phyloP scores from a whole-genome alignment of 2,329 filamentous ascomycete species.

The Colletotrichum orbiculare region DNA sequence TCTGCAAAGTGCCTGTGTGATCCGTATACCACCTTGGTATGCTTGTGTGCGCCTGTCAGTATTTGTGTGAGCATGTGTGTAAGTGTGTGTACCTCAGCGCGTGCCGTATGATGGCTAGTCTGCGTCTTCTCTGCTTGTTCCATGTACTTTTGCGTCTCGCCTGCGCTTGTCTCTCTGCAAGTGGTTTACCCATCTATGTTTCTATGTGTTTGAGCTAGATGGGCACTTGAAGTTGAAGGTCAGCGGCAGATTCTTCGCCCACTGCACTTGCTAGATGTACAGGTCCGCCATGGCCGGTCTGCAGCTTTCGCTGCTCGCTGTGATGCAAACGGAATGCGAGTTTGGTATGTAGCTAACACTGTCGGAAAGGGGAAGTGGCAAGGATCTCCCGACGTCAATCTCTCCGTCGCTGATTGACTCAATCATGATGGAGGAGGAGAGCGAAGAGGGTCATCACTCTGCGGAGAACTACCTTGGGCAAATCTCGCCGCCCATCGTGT shows the following conservation, averaged over 20 bases:
- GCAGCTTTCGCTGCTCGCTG: background rate
- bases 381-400: slow-evolving; percentile 11
- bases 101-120: slow-evolving; percentile 28
- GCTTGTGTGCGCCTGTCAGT: slow-evolving; percentile 19
- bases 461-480: background rate
- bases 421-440: slow-evolving; percentile 1
- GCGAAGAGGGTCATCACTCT: background rate
- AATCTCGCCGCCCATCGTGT: slow-evolving; percentile 1
- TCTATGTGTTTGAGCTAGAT: slow-evolving; percentile 17
- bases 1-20: background rate
- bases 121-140: slow-evolving; percentile 36
- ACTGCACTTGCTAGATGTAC: slow-evolving; percentile 11
- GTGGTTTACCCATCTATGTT: slow-evolving; percentile 4
- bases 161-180: slow-evolving; percentile 1
- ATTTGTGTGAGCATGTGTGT: slow-evolving; percentile 35
- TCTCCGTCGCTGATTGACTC: slow-evolving; percentile 4
- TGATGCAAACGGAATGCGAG: slow-evolving; percentile 25
- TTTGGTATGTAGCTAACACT: slow-evolving; percentile 26
- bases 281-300: slow-evolving; percentile 24
- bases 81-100: slow-evolving; percentile 28
- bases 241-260: slow-evolving; percentile 10
- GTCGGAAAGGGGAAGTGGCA: slow-evolving; percentile 4
- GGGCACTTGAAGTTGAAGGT: background rate
- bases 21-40: slow-evolving; percentile 8
- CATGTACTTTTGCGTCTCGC: slow-evolving; percentile 34